Conservation (phyloP, 306 rosid genomes). For the Pyrus pyrifolia region DNA sequence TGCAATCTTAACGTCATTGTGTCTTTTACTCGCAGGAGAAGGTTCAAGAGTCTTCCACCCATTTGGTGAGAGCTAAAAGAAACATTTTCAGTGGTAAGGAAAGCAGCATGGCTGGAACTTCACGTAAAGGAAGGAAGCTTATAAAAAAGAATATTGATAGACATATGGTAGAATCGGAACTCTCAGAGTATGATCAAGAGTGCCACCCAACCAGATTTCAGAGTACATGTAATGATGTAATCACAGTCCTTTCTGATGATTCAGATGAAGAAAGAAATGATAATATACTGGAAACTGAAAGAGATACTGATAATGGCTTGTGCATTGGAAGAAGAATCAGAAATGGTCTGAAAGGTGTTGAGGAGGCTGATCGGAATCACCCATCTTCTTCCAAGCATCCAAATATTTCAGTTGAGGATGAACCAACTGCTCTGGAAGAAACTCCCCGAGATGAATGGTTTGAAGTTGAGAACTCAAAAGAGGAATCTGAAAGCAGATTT, state of each 20-base stretch:
- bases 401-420: constrained; percentile 25
- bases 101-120: constrained; percentile 27
- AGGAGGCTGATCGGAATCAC: constrained; percentile 18
- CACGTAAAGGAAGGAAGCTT: constrained; percentile 47
- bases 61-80: constrained; percentile 41
- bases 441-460: constrained; percentile 32
- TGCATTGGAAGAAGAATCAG: constrained; percentile 15
- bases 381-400: constrained; percentile 22
- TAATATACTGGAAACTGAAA: constrained; percentile 25
- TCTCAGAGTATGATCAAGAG: constrained; percentile 32
- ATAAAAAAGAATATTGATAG: constrained; percentile 16
- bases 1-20: background rate
- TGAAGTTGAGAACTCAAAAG: constrained; percentile 24
- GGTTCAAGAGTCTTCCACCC: constrained; percentile 40
- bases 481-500: constrained; percentile 13
- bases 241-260: constrained; percentile 28
- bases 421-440: constrained; percentile 11
- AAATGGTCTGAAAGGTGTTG: constrained; percentile 30
- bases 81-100: constrained; percentile 20
- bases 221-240: constrained; percentile 10
- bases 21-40: background rate
- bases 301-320: constrained; percentile 27
- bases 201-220: constrained; percentile 19
- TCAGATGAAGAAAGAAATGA: constrained; percentile 18
- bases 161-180: constrained; percentile 17